Conservation (phyloP, 1,284 basidiomycete genomes). For the Bondarzewia mesenterica region DNA sequence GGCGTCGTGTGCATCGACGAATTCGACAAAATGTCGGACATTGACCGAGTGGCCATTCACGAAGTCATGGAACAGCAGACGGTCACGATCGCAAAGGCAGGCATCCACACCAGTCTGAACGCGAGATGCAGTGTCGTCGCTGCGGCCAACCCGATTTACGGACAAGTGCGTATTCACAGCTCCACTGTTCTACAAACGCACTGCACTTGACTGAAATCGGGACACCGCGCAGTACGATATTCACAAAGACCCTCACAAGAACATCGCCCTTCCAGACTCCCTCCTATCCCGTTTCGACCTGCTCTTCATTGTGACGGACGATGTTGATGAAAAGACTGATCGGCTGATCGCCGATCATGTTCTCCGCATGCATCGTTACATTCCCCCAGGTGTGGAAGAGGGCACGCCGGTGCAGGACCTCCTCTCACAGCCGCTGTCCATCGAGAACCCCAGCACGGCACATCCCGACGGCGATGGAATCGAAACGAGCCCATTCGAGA, state of each 20-base stretch:
- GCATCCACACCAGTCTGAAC: constrained; percentile 97
- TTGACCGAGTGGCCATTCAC: constrained; percentile 99
- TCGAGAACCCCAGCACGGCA: constrained; percentile 65
- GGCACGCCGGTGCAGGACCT: constrained; percentile 86
- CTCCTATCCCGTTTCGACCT: constrained; percentile 98
- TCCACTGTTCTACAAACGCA: background rate
- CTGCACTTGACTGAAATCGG: background rate
- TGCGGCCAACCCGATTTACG: constrained; percentile 98
- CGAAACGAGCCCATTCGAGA: constrained; percentile 87
- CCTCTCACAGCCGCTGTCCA: constrained; percentile 79
- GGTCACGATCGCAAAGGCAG: constrained; percentile 98
- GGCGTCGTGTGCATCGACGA: constrained; percentile 99
- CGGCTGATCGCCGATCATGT: constrained; percentile 97
- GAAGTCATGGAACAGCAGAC: constrained; percentile 99
- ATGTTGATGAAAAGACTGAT: constrained; percentile 93
- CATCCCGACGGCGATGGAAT: constrained; percentile 45
- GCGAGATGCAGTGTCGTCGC: constrained; percentile 97
- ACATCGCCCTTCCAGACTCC: constrained; percentile 97
- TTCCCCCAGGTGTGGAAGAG: constrained; percentile 94
- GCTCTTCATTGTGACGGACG: constrained; percentile 96
- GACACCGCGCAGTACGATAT: constrained; percentile 80
- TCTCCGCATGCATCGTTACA: constrained; percentile 93
- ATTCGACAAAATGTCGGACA: constrained; percentile 99
- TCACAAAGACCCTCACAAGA: constrained; percentile 98
- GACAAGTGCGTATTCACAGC: constrained; percentile 52